Base-by-base conservation (phyloP, 768 basidiomycete species). In the Rhodotorula paludigena region DNA sequence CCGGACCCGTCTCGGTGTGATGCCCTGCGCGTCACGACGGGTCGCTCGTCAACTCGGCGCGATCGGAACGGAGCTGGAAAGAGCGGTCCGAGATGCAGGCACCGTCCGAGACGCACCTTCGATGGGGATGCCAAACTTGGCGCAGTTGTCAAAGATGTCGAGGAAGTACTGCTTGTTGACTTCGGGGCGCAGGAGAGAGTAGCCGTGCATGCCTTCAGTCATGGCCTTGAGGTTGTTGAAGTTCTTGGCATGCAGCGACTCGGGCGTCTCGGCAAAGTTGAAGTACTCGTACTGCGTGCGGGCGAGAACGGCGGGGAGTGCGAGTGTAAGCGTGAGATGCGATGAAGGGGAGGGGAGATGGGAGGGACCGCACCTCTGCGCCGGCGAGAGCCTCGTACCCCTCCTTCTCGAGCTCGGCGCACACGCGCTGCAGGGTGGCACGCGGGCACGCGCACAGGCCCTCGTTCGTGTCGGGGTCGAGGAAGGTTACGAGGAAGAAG, bases 161-260 rank as follows among this genome's bases (percentile, higher is more conserved):
- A 86, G 84, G 78, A 98, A 98, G 78, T 93, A 99, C 21, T 83
- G 85, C 63, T 85, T 86, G 78, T 97, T 94, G 39, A 94, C 81
- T 49, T 51, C 57, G 9, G 73, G 76, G 25, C 71, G 60, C 1
- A 99, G 83, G 41, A 98, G 82, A 8, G 92, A 96, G 77, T 98
- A 98, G 8, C 96, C 96, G 74, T 98, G 96, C 66, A 94, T 97
- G 77, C 96, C 96, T 6, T 92, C 85, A 2, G 94, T 98, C 49
- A 99, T 79, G 12, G 93, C 86, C 47, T 85, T 82, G 10, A 98
- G 81, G 66, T 84, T 79, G 3, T 79, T 81, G 76, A 89, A 97
- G 16, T 84, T 84, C 81, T 99, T 99, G 72, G 89, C 82, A 15
- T 85, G 85, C 2, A 85, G 80, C 33, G 86, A 84, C 21, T 86